These are phyloP conservation scores for Gracilaria vermiculophylla DNA, from an alignment of 23 red algal genomes.

Conservation along the genomic window DNA sequence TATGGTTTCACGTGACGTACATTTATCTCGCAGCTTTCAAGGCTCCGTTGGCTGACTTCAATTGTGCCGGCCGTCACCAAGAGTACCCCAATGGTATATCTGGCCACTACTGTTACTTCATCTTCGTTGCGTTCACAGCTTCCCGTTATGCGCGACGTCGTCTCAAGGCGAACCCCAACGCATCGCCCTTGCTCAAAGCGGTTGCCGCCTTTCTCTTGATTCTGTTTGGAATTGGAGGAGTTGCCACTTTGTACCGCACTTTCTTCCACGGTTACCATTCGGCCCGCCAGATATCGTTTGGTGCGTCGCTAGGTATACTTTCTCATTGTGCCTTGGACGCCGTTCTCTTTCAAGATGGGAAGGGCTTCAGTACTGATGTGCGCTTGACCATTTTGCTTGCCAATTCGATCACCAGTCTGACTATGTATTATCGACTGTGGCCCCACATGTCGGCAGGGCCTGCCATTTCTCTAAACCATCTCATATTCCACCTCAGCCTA, in stretches of 20 bases:
- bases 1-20: slow-evolving; percentile 92
- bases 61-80: slow-evolving; percentile 57
- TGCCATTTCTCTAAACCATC: slow-evolving; percentile 18
- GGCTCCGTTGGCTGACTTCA: slow-evolving; percentile 69
- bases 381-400: slow-evolving; percentile 26
- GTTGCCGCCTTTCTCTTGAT: slow-evolving; percentile 8
- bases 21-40: slow-evolving; percentile 64
- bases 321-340: slow-evolving; percentile 55
- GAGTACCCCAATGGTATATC: slow-evolving; percentile 81
- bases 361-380: background rate
- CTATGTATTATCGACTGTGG: slow-evolving; percentile 43
- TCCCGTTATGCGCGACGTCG: background rate
- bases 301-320: slow-evolving; percentile 47
- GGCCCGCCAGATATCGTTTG: slow-evolving; percentile 68
- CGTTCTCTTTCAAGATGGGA: slow-evolving; percentile 33
- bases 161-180: slow-evolving; percentile 14
- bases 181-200: slow-evolving; percentile 7
- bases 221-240: slow-evolving; percentile 38
- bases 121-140: slow-evolving; percentile 65
- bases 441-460: slow-evolving; percentile 41
- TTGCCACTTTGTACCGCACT: slow-evolving; percentile 78
- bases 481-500: slow-evolving; percentile 43
- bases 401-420: slow-evolving; percentile 23
- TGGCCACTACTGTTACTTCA: slow-evolving; percentile 91
- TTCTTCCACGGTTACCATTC: slow-evolving; percentile 93